Conservation (phyloP, 441 rosid genomes). For the Corymbia calophylla region DNA sequence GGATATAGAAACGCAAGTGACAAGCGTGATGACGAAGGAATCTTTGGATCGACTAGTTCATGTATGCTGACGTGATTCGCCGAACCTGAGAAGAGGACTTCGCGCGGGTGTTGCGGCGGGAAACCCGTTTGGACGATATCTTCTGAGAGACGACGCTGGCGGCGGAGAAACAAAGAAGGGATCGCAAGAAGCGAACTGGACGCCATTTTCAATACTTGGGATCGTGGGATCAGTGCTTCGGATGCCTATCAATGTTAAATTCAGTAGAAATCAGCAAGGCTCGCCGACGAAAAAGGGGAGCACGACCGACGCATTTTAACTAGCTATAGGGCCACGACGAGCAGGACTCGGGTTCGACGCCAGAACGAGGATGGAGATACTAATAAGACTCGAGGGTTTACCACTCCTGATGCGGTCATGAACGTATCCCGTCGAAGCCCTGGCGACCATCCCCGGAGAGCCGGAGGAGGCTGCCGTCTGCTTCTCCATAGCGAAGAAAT, state of each 20-base stretch:
- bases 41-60: background rate
- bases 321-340: background rate
- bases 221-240: background rate
- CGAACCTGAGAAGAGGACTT: background rate
- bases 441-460: background rate
- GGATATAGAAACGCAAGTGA: background rate
- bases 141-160: background rate
- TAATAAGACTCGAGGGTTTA: background rate
- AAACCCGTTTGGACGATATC: background rate
- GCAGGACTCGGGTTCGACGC: background rate
- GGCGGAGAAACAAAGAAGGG: background rate
- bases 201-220: background rate
- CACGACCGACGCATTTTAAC: background rate
- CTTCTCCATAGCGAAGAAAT: background rate
- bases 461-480: background rate
- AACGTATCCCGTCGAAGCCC: background rate
- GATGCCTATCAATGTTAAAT: background rate
- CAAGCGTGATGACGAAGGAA: background rate
- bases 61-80: background rate
- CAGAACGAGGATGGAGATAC: background rate
- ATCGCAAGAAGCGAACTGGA: background rate
- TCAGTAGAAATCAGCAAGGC: background rate
- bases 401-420: background rate
- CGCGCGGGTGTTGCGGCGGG: background rate
- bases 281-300: background rate